Base-by-base conservation (phyloP, 1,284 basidiomycete species). In the Apiotrichum domesticum region DNA sequence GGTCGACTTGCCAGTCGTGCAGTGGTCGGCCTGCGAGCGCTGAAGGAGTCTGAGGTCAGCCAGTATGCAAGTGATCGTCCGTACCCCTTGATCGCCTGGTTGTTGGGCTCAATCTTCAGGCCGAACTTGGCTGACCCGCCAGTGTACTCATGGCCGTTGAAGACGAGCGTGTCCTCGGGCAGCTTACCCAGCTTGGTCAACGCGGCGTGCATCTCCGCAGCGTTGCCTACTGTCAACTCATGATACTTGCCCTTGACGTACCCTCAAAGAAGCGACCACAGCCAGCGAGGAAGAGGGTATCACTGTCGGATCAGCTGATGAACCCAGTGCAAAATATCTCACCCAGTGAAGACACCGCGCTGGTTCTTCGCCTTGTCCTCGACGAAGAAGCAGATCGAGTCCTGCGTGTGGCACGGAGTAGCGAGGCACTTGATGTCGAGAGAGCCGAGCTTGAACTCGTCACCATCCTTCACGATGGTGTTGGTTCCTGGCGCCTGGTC, bases 361-460 rank as follows among this genome's bases (percentile, higher is more conserved):
- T 80, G 68, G 44, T 85, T 84, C 0, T 85, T 83, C 63, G 84
- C 84, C 40, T 79, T 63, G 77, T 82, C 80, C 42, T 87, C 87
- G 55, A 87, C 81, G 73, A 87, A 83, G 79, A 86, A 98, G 78
- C 90, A 95, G 69, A 95, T 94, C 44, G 91, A 95, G 76, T 98
- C 95, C 71, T 91, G 90, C 1, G 95, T 98, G 74, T 98, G 95
- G 76, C 93, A 96, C 0, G 94, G 95, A 0, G 94, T 98, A 11
- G 89, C 86, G 15, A 93, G 77, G 74, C 87, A 89, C 88, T 80
- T 86, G 76, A 95, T 82, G 50, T 80, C 79, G 56, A 90, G 82
- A 58, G 82, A 84, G 79, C 86, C 88, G 37, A 93, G 72, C 35
- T 78, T 83, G 69, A 94, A 87, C 62, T 84, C 82, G 63, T 87